These are phyloP conservation scores for Coriaria nepalensis DNA, from an alignment of 306 rosid species.

Conservation along the genomic window DNA sequence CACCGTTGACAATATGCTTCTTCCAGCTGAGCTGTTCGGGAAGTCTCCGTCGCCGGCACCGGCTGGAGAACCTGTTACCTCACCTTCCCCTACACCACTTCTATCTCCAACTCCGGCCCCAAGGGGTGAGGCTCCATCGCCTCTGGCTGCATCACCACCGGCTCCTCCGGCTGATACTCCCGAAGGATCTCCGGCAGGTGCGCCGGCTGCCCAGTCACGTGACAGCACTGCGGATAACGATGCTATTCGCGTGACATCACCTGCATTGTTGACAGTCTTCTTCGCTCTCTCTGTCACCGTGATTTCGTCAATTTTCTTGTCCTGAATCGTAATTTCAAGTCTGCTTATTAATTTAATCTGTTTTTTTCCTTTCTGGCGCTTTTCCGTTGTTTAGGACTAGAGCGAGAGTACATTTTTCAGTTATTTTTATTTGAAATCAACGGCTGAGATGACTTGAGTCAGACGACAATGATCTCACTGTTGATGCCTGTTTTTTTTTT, in stretches of 20 bases:
- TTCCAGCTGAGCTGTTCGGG: slow-evolving; percentile 54
- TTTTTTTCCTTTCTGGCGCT: too few relatives aligned
- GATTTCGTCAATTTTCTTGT: slow-evolving; percentile 29
- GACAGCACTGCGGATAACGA: slow-evolving; percentile 25
- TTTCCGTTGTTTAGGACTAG: too few relatives aligned
- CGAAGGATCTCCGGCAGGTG: slow-evolving; percentile 29
- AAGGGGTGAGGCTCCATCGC: slow-evolving; percentile 37
- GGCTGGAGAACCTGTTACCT: slow-evolving; percentile 25
- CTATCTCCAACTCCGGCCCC: slow-evolving; percentile 34
- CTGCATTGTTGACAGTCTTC: slow-evolving; percentile 20
- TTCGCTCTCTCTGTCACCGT: slow-evolving; percentile 24
- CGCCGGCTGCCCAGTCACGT: slow-evolving; percentile 38
- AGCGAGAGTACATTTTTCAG: too few relatives aligned
- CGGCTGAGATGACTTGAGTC: too few relatives aligned
- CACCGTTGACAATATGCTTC: slow-evolving; percentile 58
- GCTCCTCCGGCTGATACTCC: slow-evolving; percentile 50
- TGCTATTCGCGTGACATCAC: slow-evolving; percentile 31
- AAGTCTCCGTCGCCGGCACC: slow-evolving; percentile 77
- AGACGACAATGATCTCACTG: too few relatives aligned
- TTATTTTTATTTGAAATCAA: too few relatives aligned
- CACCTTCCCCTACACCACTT: slow-evolving; percentile 40
- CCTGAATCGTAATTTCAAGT: slow-evolving; percentile 32
- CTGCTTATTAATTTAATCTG: too few relatives aligned
- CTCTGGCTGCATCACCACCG: slow-evolving; percentile 53
- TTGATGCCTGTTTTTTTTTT: too few relatives aligned